Base-by-base conservation (phyloP, 352 stramenopile species). In the Pythium myriotylum region DNA sequence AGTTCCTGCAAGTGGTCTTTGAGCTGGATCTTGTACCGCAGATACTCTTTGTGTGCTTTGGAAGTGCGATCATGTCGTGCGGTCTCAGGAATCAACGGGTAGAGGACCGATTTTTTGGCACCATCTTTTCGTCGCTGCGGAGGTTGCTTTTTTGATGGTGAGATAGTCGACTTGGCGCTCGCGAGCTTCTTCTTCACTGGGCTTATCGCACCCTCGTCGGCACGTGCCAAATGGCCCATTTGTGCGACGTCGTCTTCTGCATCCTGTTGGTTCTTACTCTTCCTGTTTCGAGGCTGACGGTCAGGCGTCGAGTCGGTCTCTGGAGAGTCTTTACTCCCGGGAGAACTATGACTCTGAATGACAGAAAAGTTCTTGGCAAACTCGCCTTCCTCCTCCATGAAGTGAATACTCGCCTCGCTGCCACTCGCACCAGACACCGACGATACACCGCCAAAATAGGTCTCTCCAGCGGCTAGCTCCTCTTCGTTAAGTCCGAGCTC, bases 361-460 rank as follows among this genome's bases (percentile, higher is more conserved):
- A 63, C 68, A 6, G 77, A 80, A 35, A 89, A 89, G 9, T 81
- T 67, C 3, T 76, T 68, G 7, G 68, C 69, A 17, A 86, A 73
- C 20, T 69, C 70, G 7, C 62, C 57, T 33, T 77, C 76, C 27
- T 87, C 77, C 7, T 89, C 79, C 13, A 89, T 73, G 24, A 83
- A 87, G 43, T 89, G 79, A 54, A 84, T 74, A 24, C 79, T 89
- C 22, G 71, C 67, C 20, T 77, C 65, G 48, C 72, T 74, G 24
- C 80, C 70, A 42, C 72, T 87, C 8, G 74, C 70, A n/a, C 77
- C 72, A 4, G 84, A 85, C 17, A 91, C 82, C 0, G 82, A 91
- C 16, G 82, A 91, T 12, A 91, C 70, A n/a, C 77, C 76, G 32
- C 81, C 82, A 62, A 91, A 91, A 55, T 81, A 86, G 4, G 77